Evolutionary conservation across 129 eudicot genomes (phyloP), one percentile per base, ranked within the genome.

Genomic region (Heracleum sosnowskyi): DNA sequence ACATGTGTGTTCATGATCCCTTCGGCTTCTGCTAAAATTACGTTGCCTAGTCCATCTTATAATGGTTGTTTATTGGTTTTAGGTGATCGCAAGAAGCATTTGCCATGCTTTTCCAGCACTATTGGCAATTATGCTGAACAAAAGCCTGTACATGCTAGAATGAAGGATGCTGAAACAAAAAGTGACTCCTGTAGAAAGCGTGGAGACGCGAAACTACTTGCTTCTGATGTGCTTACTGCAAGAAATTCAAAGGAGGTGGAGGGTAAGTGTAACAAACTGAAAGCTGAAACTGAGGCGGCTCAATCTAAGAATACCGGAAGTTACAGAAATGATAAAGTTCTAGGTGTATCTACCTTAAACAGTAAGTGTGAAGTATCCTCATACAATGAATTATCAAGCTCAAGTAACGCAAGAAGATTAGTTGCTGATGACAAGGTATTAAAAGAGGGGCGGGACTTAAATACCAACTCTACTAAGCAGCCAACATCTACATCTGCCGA

Each of bases 221-320:
- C 82, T 66, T 28, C 55, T 33, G 90, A 84, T 82, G 82, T 76
- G 33, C 36, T 87, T 73, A 63, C 79, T 77, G 18, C 76, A 60
- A 90, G 75, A 80, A 81, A 47, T 79, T 81, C 82, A 44, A 84
- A 83, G 81, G 96, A 83, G 72, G 81, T 20, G 77, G 78, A 72
- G 40, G 77, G 79, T 80, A 84, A 87, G 69, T 89, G 84, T 71
- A 88, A 87, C 78, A 89, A 83, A 49, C 84, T 91, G 79, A 91
- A 90, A 80, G 93, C 90, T 77, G 98, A 96, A 73, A 86, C 90
- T 83, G 90, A 88, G 82, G 98, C 92, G 31, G 98, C 98, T 69
- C 84, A 88, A 86, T 90, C 82, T 53, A 92, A 89, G 83, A 95
- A 85, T 82, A 96, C 92, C 4, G 93, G 92, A 76, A 85, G 90